Evolutionary conservation across 2,329 filamentous ascomycete species (phyloP).

Genomic region (Neonectria coccinea): DNA sequence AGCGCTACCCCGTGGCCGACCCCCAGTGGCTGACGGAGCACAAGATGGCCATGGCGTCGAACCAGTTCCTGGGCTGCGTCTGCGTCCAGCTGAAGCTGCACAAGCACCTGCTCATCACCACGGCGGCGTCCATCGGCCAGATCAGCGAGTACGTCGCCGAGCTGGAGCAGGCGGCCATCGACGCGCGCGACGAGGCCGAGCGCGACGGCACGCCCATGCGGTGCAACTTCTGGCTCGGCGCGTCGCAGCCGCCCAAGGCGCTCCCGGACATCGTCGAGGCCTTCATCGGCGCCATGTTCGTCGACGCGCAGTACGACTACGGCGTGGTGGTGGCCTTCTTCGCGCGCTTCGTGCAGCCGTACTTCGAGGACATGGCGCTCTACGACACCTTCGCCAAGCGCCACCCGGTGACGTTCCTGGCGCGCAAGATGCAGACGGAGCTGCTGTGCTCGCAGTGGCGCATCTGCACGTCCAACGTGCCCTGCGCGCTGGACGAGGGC

Average conservation of each 20-base stretch:
- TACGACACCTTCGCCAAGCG: conserved; percentile 90
- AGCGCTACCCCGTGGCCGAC: conserved; percentile 79
- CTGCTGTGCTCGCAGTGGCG: conserved; percentile 74
- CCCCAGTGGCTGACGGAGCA: conserved; percentile 98
- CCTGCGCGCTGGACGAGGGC: conserved; percentile 55
- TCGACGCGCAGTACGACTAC: conserved; percentile 87
- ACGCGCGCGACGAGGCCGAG: conserved; percentile 50
- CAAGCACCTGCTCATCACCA: conserved; percentile 73
- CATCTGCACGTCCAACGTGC: conserved; percentile 62
- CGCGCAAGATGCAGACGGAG: conserved; percentile 70
- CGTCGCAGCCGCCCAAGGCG: conserved; percentile 74
- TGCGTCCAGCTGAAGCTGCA: conserved; percentile 84
- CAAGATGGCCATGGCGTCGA: conserved; percentile 99
- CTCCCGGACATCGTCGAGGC: conserved; percentile 91
- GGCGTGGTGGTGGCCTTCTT: conserved; percentile 81
- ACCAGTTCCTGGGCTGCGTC: conserved; percentile 89
- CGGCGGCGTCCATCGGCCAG: conserved; percentile 53
- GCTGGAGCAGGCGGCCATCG: conserved; percentile 63
- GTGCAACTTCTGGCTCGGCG: conserved; percentile 76
- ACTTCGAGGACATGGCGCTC: conserved; percentile 85
- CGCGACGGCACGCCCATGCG: conserved; percentile 48
- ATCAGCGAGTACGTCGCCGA: conserved; percentile 68
- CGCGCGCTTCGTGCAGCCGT: conserved; percentile 76
- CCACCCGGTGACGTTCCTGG: conserved; percentile 83
- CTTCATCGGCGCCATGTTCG: conserved; percentile 89